Evolutionary conservation across 441 rosid species (phyloP).

Genomic region (Capsella rubella): DNA sequence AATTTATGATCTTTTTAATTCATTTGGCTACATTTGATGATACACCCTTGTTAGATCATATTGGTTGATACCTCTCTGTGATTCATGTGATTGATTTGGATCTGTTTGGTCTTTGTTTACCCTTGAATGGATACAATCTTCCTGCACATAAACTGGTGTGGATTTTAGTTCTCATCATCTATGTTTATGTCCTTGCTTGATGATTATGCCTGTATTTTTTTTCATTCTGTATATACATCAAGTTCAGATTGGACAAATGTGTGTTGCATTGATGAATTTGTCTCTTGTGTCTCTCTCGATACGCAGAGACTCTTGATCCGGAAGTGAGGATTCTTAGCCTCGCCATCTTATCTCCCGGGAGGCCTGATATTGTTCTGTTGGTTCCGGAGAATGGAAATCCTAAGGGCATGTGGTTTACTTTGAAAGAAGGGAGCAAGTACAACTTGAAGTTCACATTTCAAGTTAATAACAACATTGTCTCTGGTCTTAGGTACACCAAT

Average conservation of each 20-base stretch:
- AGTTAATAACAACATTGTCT: slow-evolving; percentile 84
- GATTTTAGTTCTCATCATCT: background rate
- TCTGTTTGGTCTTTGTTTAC: slow-evolving; percentile 10
- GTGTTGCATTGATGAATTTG: background rate
- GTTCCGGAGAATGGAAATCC: slow-evolving; percentile 81
- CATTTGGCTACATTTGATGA: background rate
- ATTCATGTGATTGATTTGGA: slow-evolving; percentile 6
- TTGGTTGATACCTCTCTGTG: background rate
- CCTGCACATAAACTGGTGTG: background rate
- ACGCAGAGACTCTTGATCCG: slow-evolving; percentile 77
- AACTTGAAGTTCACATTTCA: slow-evolving; percentile 70
- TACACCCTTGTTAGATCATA: slow-evolving; percentile 17
- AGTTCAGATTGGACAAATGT: background rate
- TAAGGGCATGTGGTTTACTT: slow-evolving; percentile 78
- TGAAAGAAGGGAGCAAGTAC: slow-evolving; percentile 90
- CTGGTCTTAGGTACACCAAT: slow-evolving; percentile 84
- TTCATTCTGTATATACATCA: background rate
- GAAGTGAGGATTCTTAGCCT: slow-evolving; percentile 74
- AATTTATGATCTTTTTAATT: background rate
- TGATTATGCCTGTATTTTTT: background rate
- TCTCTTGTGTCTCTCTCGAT: background rate
- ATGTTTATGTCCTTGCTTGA: background rate
- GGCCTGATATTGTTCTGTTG: slow-evolving; percentile 66
- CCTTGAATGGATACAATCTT: background rate
- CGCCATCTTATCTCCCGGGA: slow-evolving; percentile 69